Evolutionary conservation across 371 early-diverging fungal genomes (phyloP), one percentile per base, ranked within the genome.

Genomic region (Chytridium lagenaria): DNA sequence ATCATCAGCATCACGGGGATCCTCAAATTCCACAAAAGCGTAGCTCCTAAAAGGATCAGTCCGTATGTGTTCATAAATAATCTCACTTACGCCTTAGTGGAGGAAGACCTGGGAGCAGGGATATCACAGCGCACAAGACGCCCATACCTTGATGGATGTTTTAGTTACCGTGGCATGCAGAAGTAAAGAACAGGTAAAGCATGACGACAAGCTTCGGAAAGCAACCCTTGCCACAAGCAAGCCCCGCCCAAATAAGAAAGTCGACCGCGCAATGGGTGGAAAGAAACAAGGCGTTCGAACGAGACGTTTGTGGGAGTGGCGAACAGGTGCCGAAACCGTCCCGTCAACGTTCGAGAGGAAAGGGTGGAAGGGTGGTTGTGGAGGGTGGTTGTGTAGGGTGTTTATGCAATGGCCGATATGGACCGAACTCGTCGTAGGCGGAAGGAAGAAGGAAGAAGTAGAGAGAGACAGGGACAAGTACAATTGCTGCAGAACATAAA

Each of bases 21-120:
- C 93, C 78, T 93, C 94, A 81, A 89, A 96, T 85, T 96, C 96
- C 50, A 95, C 92, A 88, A 96, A 96, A 26, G 95, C 95, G 84
- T 90, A 93, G 52, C 92, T 91, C 50, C 76, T 26, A 66, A 70
- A n/a, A 66, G 36, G 74, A 12, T 63, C 38, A 70, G 12, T 34
- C 12, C 1, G 23, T 7, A 39, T 44, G 33, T 26, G n/a, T 5
- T 12, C 10, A 61, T 10, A 23, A 2, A 34, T 7, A 61, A 61
- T 65, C 28, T 36, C 81, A n/a, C 86, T 86, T 88, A 92, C 91
- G 90, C 89, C 72, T 86, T 90, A 61, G 88, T 78, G 19, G 83
- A 81, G 44, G 80, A 81, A 63, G 81, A 84, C 67, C 89, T 86
- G 40, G 90, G 91, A 68, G 92, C 92, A n/a, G 94, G 94, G 73